Base-by-base conservation (phyloP, 257 asterid genomes). In the Solanum dulcamara region DNA sequence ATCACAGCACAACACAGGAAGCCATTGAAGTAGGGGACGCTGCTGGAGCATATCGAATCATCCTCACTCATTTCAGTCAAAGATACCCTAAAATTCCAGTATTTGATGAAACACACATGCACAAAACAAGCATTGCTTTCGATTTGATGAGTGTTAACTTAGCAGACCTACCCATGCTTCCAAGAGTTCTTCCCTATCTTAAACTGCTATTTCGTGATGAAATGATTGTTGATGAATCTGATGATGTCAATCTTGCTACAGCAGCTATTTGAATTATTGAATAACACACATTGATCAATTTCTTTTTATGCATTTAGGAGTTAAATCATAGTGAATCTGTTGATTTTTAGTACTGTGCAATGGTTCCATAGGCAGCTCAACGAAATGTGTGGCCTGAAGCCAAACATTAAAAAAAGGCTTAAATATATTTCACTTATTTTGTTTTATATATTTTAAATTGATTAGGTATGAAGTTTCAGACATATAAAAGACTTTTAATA, bases 1-100 rank as follows among this genome's bases (percentile, higher is more conserved):
- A 97, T 79, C 99, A 97, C 90, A 95, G 98, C 93, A 97, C 98
- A 46, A 95, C 98, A 4, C 85, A 85, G 85, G 99, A 97, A 87
- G 99, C 99, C 10, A 88, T 97, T 60, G 94, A 94, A 74, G 92
- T 87, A 1, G 99, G 99, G 28, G 93, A 91, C 59, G 71, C 91
- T 2, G 98, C 98, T 1, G 98, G 97, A 17, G 98, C 88, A 3
- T 97, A 97, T 80, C 94, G 98, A 0, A 85, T 94, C 17, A 94
- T 97, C 51, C 97, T 95, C 4, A 95, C 99, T 17, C 99, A 96
- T 83, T 96, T 96, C 90, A 96, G 99, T 92, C 99, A 97, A 87
- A 89, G 99, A 87, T 97, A 97, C 87, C 98, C 99, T 4, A 97
- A 97, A 88, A 92, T 97, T 71, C 99, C 98, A 17, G 96, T 94